Evolutionary conservation across 1,284 basidiomycete species (phyloP), one percentile per base, ranked within the genome.

Genomic region (Hemileia vastatrix): DNA sequence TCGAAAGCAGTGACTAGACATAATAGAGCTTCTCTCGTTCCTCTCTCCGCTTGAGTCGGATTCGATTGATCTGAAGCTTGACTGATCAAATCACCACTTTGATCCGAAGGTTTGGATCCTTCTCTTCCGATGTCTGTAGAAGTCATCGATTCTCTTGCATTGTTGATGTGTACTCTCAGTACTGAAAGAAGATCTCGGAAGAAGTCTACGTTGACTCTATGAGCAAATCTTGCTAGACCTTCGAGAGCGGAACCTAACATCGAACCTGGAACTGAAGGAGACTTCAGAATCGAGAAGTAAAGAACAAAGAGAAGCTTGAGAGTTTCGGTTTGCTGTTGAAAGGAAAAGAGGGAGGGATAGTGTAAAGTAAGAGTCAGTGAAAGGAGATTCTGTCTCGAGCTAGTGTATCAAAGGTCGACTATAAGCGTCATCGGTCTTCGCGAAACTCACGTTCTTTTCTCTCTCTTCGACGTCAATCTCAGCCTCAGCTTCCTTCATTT

Each of bases 171-270:
- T 63, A 81, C 81, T 75, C 89, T 88, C 33, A 99, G 80, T 1
- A 95, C 90, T 57, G 83, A 81, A 77, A 98, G 81, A 51, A 99
- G 80, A 77, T 98, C 95, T 68, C 87, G 86, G 84, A 98, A 99
- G 78, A 99, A 98, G 76, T 99, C 94, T 70, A 98, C 83, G 77
- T 96, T 98, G 77, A 98, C 91, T 63, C 95, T 83, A 76, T 98
- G 95, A 0, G 94, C 87, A 72, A 90, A 98, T 77, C 85, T 86
- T 4, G 91, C 85, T 70, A 98, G 87, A 65, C 95, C 95, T 72
- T 87, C 86, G 67, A 99, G 80, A 32, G 92, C 92, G 21, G 88
- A 84, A 13, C 90, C 86, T 19, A 98, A 81, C 9, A 98, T 81
- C 5, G 87, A 85, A 3, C 86, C 87, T 15, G 86, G 84, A 11